These are phyloP conservation scores for Trichoderma asperellum DNA, from an alignment of 2,329 filamentous ascomycete genomes.

Conservation along the genomic window DNA sequence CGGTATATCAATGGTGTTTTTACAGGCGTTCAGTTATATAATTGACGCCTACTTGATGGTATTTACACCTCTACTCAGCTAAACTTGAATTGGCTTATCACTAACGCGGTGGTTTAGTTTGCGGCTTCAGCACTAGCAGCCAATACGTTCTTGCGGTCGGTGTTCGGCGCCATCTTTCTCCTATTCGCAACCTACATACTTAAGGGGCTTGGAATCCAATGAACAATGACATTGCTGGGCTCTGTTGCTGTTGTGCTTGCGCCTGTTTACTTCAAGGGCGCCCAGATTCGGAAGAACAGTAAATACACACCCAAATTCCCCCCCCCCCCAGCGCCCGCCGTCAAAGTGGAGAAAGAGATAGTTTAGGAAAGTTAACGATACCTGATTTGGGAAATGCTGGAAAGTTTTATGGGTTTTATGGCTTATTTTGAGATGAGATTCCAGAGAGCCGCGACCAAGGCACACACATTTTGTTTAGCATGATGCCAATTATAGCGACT, in stretches of 20 bases:
- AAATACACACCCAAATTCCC: slow-evolving; percentile 3
- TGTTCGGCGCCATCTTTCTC: slow-evolving; percentile 2
- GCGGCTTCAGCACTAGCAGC: slow-evolving; percentile 5
- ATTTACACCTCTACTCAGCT: not conserved
- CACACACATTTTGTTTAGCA: not conserved
- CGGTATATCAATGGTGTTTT: slow-evolving; percentile 9
- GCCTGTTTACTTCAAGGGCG: slow-evolving; percentile 9
- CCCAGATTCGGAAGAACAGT: slow-evolving; percentile 3
- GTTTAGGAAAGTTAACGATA: not conserved
- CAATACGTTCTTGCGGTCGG: slow-evolving; percentile 5
- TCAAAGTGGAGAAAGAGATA: not conserved
- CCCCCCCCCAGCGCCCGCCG: not conserved
- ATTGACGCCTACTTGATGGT: slow-evolving; percentile 14
- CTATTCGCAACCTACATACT: slow-evolving; percentile 14
- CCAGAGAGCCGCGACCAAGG: not conserved
- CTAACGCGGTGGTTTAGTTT: not conserved
- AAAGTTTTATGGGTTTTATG: not conserved
- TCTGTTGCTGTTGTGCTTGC: not conserved
- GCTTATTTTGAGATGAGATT: not conserved
- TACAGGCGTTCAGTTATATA: slow-evolving; percentile 4
- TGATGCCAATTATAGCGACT: not conserved
- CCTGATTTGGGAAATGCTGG: not conserved
- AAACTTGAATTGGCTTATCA: not conserved
- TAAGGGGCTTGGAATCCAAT: not conserved
- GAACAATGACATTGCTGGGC: not conserved